These are phyloP conservation scores for Boeremia exigua DNA, from an alignment of 2,329 filamentous ascomycete genomes.

Conservation along the genomic window DNA sequence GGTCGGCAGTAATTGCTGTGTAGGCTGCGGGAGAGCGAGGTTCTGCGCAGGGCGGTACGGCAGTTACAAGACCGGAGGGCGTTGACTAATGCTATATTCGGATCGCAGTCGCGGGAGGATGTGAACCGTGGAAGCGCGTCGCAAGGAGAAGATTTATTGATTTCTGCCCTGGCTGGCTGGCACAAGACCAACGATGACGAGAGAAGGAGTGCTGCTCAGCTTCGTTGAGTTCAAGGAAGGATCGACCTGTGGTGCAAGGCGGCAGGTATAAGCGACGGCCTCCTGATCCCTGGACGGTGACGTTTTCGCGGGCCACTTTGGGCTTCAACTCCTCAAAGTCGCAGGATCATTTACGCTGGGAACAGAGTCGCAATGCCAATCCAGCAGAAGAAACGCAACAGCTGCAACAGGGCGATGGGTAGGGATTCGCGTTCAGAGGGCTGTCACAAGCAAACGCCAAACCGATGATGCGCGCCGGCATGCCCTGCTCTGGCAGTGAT, in stretches of 20 bases:
- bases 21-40: conserved; percentile 9
- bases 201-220: conserved; percentile 17
- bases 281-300: conserved; percentile 16
- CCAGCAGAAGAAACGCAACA: not conserved
- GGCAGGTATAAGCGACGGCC: conserved; percentile 14
- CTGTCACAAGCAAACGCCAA: conserved; percentile 17
- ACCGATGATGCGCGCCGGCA: conserved; percentile 21
- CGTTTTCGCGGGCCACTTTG: conserved; percentile 4
- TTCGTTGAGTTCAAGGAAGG: conserved; percentile 18
- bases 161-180: conserved; percentile 12
- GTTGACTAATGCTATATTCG: conserved; percentile 10
- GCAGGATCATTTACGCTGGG: too few species aligned
- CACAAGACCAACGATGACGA: conserved; percentile 14
- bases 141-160: conserved; percentile 6
- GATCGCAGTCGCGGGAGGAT: not conserved
- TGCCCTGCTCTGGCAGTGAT: conserved; percentile 21
- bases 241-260: conserved; percentile 11
- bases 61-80: conserved; percentile 9
- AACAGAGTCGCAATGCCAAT: not conserved
- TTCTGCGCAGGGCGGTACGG: conserved; percentile 13
- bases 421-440: not conserved
- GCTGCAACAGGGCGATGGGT: not conserved
- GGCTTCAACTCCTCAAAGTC: not conserved
- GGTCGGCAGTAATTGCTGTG: conserved; percentile 13
- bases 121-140: conserved; percentile 4